A percentile compares a stretch with the other conserved stretches of the same genome.
Conservation (phyloP, 75 land plant species). For the Selaginella moellendorffii region DNA sequence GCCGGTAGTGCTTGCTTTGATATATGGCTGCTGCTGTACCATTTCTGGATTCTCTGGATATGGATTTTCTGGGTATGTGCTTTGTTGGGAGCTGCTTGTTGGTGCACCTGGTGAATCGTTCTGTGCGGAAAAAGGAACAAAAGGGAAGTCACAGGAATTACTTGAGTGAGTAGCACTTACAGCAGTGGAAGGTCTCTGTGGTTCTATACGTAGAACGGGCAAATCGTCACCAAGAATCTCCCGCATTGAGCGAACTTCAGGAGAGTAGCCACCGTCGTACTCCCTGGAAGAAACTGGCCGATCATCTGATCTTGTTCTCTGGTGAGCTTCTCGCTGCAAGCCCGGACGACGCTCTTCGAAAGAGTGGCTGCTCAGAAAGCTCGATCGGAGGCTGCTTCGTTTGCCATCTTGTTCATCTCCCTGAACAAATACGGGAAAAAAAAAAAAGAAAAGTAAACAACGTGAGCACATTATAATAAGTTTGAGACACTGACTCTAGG, state of each 20-base stretch:
- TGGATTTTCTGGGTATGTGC: too few species aligned
- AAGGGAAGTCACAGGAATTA: too few species aligned
- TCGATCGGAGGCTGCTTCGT: not conserved
- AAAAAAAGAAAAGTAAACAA: not conserved
- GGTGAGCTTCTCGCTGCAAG: not conserved
- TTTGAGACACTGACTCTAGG: not conserved
- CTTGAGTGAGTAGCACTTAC: too few species aligned
- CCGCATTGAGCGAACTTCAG: slow-evolving; percentile 67
- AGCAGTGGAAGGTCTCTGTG: not conserved
- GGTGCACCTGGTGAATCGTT: not conserved
- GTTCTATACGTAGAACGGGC: slow-evolving; percentile 43
- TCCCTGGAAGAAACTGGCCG: slow-evolving; percentile 17
- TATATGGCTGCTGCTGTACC: not conserved
- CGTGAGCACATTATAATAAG: not conserved
- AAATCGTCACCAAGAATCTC: slow-evolving; percentile 86
- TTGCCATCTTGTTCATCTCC: not conserved
- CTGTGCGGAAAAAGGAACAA: not conserved
- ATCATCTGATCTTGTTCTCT: not conserved
- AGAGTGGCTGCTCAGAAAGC: not conserved
- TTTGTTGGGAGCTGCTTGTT: not conserved
- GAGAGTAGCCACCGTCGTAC: slow-evolving; percentile 16
- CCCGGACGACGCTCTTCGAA: not conserved
- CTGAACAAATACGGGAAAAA: not conserved
- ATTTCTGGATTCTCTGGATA: not conserved
- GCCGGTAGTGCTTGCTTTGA: slow-evolving; percentile 21